Conservation (phyloP, 768 basidiomycete genomes). For the Macrocybe gigantea region DNA sequence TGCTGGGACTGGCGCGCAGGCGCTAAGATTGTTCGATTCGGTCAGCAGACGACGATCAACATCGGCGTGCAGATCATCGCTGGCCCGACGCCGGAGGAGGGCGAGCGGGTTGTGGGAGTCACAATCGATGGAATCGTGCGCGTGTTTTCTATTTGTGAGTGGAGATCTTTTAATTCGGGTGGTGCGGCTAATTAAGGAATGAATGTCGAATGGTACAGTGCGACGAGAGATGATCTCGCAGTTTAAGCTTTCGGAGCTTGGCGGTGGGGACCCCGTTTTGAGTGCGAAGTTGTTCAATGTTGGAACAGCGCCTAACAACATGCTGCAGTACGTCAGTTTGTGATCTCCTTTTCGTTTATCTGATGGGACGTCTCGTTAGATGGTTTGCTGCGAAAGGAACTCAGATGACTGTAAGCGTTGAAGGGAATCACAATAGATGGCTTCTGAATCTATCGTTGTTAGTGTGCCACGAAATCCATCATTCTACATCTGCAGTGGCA, state of each 20-base stretch:
- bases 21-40: constrained; percentile 84
- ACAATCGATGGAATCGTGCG: constrained; percentile 90
- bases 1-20: constrained; percentile 91
- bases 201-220: constrained; percentile 17
- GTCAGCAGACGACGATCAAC: constrained; percentile 89
- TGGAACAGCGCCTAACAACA: constrained; percentile 77
- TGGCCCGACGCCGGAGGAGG: constrained; percentile 42
- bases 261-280: constrained; percentile 58
- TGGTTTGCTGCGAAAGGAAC: constrained; percentile 91
- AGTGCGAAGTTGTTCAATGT: constrained; percentile 70
- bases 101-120: constrained; percentile 83
- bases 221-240: constrained; percentile 89
- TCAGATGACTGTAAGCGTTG: constrained; percentile 73
- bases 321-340: constrained; percentile 60
- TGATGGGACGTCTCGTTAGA: constrained; percentile 24
- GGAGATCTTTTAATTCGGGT: not conserved
- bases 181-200: not conserved
- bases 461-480: constrained; percentile 88
- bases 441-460: not conserved
- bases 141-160: constrained; percentile 85
- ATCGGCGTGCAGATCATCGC: constrained; percentile 84
- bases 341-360: not conserved
- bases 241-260: constrained; percentile 80
- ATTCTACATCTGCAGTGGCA: constrained; percentile 86
- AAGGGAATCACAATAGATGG: not conserved